A percentile compares a stretch with the other conserved stretches of the same genome.
These are phyloP conservation scores for Discostella pseudostelligera DNA, from an alignment of 108 stramenopile species.

Conservation along the genomic window DNA sequence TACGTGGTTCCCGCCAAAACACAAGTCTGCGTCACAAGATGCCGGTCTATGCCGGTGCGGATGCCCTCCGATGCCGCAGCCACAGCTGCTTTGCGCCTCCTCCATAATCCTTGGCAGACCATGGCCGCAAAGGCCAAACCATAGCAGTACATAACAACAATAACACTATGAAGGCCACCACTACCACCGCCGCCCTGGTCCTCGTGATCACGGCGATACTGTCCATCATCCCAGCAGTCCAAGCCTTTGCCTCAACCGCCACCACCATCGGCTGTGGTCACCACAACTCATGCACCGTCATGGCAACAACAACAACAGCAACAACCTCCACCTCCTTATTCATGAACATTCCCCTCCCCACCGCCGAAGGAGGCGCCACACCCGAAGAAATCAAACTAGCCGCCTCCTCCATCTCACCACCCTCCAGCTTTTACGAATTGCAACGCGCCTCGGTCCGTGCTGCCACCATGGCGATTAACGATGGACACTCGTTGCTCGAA, in stretches of 20 bases:
- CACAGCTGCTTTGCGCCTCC: no score
- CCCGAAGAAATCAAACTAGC: conserved; percentile 55
- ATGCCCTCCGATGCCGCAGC: no score
- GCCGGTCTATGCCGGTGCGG: no score
- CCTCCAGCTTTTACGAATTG: conserved; percentile 71
- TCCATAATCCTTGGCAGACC: no score
- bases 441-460: conserved; percentile 69
- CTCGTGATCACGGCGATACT: no score
- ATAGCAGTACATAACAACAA: no score
- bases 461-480: conserved; percentile 61
- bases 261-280: neutral
- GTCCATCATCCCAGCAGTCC: neutral
- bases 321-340: neutral
- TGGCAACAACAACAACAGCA: neutral
- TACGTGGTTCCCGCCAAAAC: no score
- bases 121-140: no score
- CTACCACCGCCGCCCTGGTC: no score
- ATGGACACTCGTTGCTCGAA: conserved; percentile 85
- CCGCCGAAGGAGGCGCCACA: conserved; percentile 37
- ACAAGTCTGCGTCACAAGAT: no score
- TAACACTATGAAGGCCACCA: no score
- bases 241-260: neutral
- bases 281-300: neutral
- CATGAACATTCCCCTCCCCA: conserved; percentile 45
- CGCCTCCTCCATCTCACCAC: conserved; percentile 60